Percentiles rank a stretch among this genome's conserved stretches.
These are phyloP conservation scores for Penicillium subrubescens DNA, from an alignment of 495 filamentous ascomycete species.

Conservation along the genomic window DNA sequence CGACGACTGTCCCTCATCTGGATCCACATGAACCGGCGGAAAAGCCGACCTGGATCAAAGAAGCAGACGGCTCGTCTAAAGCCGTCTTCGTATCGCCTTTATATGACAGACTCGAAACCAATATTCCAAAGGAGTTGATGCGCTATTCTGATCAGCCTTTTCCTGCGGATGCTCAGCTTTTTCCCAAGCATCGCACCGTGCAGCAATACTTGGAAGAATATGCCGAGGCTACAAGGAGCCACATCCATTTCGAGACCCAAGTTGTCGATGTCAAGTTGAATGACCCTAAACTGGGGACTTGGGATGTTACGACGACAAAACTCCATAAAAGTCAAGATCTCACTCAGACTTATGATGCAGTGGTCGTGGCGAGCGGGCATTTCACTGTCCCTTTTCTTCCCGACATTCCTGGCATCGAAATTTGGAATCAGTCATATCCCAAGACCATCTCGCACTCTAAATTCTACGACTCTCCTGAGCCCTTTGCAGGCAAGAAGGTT, in stretches of 20 bases:
- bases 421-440: conserved; percentile 62
- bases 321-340: conserved; percentile 39
- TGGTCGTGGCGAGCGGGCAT: conserved; percentile 84
- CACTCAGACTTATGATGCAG: conserved; percentile 62
- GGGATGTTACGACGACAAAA: conserved; percentile 58
- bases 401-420: conserved; percentile 56
- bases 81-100: conserved; percentile 67
- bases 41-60: conserved; percentile 45
- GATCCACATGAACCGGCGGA: conserved; percentile 43
- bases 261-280: conserved; percentile 51
- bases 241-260: conserved; percentile 60
- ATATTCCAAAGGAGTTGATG: conserved; percentile 86
- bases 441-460: conserved; percentile 78
- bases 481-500: conserved; percentile 64
- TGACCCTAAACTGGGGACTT: conserved; percentile 32
- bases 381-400: conserved; percentile 75
- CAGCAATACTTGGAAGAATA: conserved; percentile 76
- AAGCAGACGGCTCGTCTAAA: conserved; percentile 23
- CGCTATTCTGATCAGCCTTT: conserved; percentile 72
- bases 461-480: conserved; percentile 64
- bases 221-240: conserved; percentile 58
- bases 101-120: conserved; percentile 81
- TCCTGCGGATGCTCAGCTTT: conserved; percentile 62
- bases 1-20: conserved; percentile 43
- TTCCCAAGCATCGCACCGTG: conserved; percentile 69